Evolutionary conservation across 2,329 filamentous ascomycete genomes (phyloP), one percentile per base, ranked within the genome.

Genomic region (Ambrosiella xylebori): DNA sequence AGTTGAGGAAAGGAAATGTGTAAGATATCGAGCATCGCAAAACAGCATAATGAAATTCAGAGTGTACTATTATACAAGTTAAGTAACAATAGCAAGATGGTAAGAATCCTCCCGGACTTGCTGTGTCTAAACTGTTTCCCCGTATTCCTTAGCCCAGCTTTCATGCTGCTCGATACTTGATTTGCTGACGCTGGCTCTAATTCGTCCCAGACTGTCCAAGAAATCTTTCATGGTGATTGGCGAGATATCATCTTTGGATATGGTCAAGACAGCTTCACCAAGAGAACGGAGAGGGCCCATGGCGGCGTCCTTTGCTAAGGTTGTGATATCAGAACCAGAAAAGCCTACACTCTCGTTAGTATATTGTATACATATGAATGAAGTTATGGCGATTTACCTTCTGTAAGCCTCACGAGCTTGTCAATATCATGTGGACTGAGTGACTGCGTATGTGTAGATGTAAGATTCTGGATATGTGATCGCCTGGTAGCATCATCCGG

Each of bases 261-360:
- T 97, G 63, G 87, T 83, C 39, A 98, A 75, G 37, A 98, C 73
- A 45, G 86, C 88, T 68, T 97, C 93, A 35, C 93, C 93, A 1
- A 97, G 74, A 57, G 88, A 91, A 38, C 93, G 81, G 11, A 98
- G 74, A 0, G 93, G 93, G 0, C 93, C 91, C 93, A 98, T 98
- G 2, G 93, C 93, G 7, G 93, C 93, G 67, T 98, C 93, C 71
- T 98, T 98, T 7, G 93, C 93, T 7, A 98, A 75, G 1, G 93
- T 90, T 19, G 93, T 97, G 63, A 98, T 95, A 66, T 98, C 93
- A 1, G 89, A 95, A 50, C 93, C 93, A 7, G 89, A 96, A 71
- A 95, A 98, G n/a, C 89, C 90, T 96, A 58, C 11, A 38, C 19
- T 35, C 44, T 52, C 57, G 55, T 51, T 53, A 56, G 55, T 53